Base-by-base conservation (phyloP, 495 filamentous ascomycete genomes). In the Sordaria brevicollis region DNA sequence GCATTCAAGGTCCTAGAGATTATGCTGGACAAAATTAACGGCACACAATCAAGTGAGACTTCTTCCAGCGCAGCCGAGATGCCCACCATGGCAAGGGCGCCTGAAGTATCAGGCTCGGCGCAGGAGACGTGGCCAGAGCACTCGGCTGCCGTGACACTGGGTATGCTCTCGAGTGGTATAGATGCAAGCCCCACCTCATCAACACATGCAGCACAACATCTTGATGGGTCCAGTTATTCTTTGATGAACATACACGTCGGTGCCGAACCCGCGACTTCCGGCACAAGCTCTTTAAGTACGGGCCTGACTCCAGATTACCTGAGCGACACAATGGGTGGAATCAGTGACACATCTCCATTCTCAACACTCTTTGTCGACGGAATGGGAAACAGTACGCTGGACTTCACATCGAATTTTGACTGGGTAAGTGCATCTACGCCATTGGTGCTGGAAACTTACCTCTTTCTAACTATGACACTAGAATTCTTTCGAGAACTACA, bases 131-230 rank as follows among this genome's bases (percentile, higher is more conserved):
- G 81, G 67, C 85, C 83, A 17, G 86, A 86, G 74, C 89, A 92
- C 71, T 87, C 88, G 39, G 92, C 92, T 5, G 92, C 92, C 3
- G 91, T 94, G 89, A 94, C 90, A 1, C 77, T 96, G 35, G 91
- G 90, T 10, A 89, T 96, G 85, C 82, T 94, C 57, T 90, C 89
- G 10, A 87, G 88, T 13, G 91, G 89, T 2, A 82, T 91, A 80
- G 25, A 62, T 31, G 49, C 49, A 88, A 87, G 33, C 88, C 90
- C 1, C 88, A 87, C 71, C 15, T 67, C 74, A 62, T 15, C 49
- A 62, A 17, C 49, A 31, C 25, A 33, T 62, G 49, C 5, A 13
- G 25, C 49, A 62, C 49, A 62, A 62, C 13, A 29, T 62, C 49
- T 62, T 31, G 49, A 62, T 17, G 49, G 49, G 25, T 25, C 49